Evolutionary conservation across 768 basidiomycete genomes (phyloP).

Genomic region (Tubosaeta brunneosetosa): DNA sequence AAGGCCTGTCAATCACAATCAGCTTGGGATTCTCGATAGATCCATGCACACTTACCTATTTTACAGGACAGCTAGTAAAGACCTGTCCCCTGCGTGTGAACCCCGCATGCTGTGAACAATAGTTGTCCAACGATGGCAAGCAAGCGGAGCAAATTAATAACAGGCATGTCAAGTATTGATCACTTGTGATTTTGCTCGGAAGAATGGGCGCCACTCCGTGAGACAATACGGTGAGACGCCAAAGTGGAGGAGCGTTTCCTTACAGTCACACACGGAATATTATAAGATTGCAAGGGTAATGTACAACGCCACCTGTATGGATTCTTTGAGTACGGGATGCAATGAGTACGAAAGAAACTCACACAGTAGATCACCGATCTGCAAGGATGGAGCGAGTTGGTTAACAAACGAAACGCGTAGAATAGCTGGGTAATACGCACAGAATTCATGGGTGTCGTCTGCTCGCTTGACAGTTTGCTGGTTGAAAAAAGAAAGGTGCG

Average conservation of each 20-base stretch:
- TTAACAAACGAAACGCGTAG: constrained; percentile 5
- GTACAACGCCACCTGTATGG: constrained; percentile 26
- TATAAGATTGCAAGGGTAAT: constrained; percentile 32
- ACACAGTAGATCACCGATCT: constrained; percentile 39
- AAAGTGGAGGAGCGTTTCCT: constrained; percentile 74
- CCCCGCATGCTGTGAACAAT: constrained; percentile 34
- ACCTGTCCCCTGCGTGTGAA: constrained; percentile 51
- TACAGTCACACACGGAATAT: constrained; percentile 10
- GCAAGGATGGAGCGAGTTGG: not conserved
- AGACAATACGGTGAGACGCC: constrained; percentile 56
- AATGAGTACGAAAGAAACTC: constrained; percentile 32
- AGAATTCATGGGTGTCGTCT: constrained; percentile 97
- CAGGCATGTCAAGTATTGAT: constrained; percentile 29
- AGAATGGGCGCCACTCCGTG: constrained; percentile 81
- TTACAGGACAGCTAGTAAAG: not conserved
- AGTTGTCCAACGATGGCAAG: constrained; percentile 23
- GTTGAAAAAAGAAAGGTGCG: constrained; percentile 31
- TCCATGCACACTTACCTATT: constrained; percentile 14
- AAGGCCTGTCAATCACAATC: not conserved
- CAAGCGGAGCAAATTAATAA: constrained; percentile 40
- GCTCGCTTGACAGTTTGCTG: constrained; percentile 96
- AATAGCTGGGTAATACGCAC: constrained; percentile 42
- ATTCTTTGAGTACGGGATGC: constrained; percentile 16
- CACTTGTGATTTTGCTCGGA: constrained; percentile 61
- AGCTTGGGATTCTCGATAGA: not conserved